Base-by-base conservation (phyloP, 352 stramenopile species). In the Phytopythium sindhum region DNA sequence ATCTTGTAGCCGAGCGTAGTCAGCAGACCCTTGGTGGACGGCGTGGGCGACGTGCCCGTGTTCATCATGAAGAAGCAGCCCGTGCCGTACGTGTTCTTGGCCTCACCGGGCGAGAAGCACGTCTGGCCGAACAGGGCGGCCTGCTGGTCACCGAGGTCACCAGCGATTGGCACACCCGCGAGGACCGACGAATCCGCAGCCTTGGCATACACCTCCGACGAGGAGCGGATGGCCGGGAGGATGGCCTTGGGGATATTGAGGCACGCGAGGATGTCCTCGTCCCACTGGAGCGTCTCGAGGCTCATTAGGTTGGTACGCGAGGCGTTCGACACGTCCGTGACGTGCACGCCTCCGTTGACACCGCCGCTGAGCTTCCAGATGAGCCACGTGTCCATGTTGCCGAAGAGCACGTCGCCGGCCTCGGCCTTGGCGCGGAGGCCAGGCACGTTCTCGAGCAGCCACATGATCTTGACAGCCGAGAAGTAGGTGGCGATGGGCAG, bases 1-100 rank as follows among this genome's bases (percentile, higher is more conserved):
- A 81, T 89, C 77, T 93, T 91, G 78, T 94, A 94, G 60, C 81
- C 84, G 31, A 94, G 66, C 14, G 97, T 99, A 3, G 97, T 99
- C 6, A 99, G 78, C 48, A 99, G 75, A 6, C 97, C 97, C 75
- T 99, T 92, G 19, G 76, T 96, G 8, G 80, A 97, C 10, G 84
- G 79, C 41, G 91, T 93, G n/a, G 81, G 77, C 50, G 78, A 87
- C 21, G 81, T 88, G 50, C 97, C 97, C 17, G 97, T 99, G 83
- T 99, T 99, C 93, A 99, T 99, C 84, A 99, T 96, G 62, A 99
- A 91, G 76, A 99, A 99, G 65, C 97, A 97, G 44, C 97, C 98
- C 45, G 98, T 99, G 42, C 98, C 98, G 80, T 99, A 99, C 37
- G 98, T 99, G 77, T 97, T 98, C 77, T 99, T 99, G 51, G 96